Percentiles rank a stretch among this genome's conserved stretches.
Conservation (phyloP, 768 basidiomycete species). For the Calocera viscosa region DNA sequence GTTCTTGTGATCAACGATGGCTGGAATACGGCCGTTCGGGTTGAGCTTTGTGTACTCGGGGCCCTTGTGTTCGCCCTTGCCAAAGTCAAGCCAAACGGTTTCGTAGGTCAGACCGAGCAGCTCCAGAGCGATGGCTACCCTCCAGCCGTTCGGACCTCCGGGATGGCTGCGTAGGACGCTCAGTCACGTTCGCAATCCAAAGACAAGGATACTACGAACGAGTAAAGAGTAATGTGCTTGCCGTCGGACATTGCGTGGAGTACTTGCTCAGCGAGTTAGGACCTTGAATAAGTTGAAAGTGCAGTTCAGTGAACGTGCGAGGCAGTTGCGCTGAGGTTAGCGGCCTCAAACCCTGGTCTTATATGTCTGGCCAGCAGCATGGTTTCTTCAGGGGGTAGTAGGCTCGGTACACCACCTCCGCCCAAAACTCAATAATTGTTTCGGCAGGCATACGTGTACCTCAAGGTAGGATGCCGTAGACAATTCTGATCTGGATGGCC, state of each 20-base stretch:
- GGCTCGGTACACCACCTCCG: too few species aligned
- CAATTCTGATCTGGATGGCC: too few species aligned
- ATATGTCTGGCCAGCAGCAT: too few species aligned
- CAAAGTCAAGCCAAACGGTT: conserved; percentile 17
- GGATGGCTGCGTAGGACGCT: conserved; percentile 14
- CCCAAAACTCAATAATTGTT: too few species aligned
- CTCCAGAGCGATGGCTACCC: conserved; percentile 16
- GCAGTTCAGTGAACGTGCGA: too few species aligned
- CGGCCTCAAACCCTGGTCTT: too few species aligned
- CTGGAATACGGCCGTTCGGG: conserved; percentile 18
- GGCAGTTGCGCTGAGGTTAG: too few species aligned
- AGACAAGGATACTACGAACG: neutral
- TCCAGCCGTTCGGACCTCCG: conserved; percentile 17
- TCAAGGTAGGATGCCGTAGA: too few species aligned
- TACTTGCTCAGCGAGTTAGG: neutral
- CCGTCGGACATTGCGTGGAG: neutral
- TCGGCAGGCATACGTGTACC: too few species aligned
- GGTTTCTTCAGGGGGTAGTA: too few species aligned
- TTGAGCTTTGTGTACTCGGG: conserved; percentile 11
- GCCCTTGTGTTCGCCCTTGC: conserved; percentile 15
- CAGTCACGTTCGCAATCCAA: neutral
- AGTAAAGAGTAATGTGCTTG: neutral
- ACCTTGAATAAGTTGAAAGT: too few species aligned
- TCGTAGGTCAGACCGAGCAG: conserved; percentile 19
- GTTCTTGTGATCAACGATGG: conserved; percentile 19